Evolutionary conservation across 1,139 yeast species (phyloP), one percentile per base, ranked within the genome.

Genomic region (Suhomyces panamericanus): DNA sequence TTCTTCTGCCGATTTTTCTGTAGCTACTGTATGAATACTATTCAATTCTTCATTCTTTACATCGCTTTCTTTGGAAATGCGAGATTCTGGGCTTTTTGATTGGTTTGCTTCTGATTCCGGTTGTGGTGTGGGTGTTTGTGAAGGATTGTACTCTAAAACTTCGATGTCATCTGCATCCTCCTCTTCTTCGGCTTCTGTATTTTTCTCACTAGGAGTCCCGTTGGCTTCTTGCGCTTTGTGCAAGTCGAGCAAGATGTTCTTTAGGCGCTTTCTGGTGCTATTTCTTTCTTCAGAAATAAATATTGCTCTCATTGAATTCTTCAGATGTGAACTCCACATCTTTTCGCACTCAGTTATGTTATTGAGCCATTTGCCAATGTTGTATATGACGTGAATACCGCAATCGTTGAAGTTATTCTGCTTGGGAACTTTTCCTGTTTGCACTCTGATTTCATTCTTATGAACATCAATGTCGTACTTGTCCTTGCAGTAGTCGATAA

Each of bases 381-480:
- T 93, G 56, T 85, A 85, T 22, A 95, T 84, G 5, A 93, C 87
- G 66, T 88, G 97, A 17, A 95, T 81, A 1, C 99, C 99, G 67
- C 99, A 95, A 62, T 95, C 99, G 58, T 91, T 88, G 64, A 84
- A 83, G 60, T 95, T 95, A 40, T 83, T 82, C 59, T 95, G 99
- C 49, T 78, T 82, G 0, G 97, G 96, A 0, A 90, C 95, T 26
- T 69, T 60, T 6, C 87, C 85, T 4, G 73, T 68, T 43, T 72
- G 64, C 28, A 74, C 64, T 22, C 65, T 55, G 14, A 81, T 68
- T 39, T 72, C 74, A 5, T 67, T 63, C n/a, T 71, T 70, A 13
- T 68, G 66, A 7, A 88, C 57, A 0, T 67, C 72, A 3, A 85
- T 54, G 0, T 67, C 67, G 51, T 80, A 76, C 54, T 80, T 83